These are phyloP conservation scores for Leccinum solheimii DNA, from an alignment of 1,284 basidiomycete species.

Conservation along the genomic window DNA sequence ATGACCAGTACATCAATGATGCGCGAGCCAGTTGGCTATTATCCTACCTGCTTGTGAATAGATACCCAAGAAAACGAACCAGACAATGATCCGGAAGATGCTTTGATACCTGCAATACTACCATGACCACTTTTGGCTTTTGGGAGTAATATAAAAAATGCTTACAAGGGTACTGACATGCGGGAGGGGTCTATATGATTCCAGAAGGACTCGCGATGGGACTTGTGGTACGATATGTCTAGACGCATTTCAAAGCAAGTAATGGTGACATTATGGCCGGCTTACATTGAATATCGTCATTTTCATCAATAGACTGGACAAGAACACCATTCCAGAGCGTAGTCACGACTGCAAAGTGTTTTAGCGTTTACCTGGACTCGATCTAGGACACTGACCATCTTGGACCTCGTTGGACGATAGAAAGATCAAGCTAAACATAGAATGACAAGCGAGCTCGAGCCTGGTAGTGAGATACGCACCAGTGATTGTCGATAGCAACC, in stretches of 20 bases:
- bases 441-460: conserved; percentile 7
- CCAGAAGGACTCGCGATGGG: conserved; percentile 59
- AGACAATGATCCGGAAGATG: conserved; percentile 71
- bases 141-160: neutral
- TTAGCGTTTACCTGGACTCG: conserved; percentile 8
- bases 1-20: conserved; percentile 8
- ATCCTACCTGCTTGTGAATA: conserved; percentile 80
- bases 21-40: neutral
- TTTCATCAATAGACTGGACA: conserved; percentile 72
- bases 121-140: neutral
- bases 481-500: conserved; percentile 53
- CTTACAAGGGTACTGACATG: conserved; percentile 82
- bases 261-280: neutral
- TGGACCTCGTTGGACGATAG: conserved; percentile 87
- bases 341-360: conserved; percentile 52
- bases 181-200: conserved; percentile 74
- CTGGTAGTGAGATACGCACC: conserved; percentile 43
- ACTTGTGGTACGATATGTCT: conserved; percentile 65
- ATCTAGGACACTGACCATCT: conserved; percentile 51
- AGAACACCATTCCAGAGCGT: conserved; percentile 81
- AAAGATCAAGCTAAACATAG: conserved; percentile 66
- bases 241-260: conserved; percentile 11
- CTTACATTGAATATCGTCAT: conserved; percentile 72
- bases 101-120: conserved; percentile 64
- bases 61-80: conserved; percentile 81